Evolutionary conservation across 306 rosid species (phyloP).

Genomic region (Fagus crenata): DNA sequence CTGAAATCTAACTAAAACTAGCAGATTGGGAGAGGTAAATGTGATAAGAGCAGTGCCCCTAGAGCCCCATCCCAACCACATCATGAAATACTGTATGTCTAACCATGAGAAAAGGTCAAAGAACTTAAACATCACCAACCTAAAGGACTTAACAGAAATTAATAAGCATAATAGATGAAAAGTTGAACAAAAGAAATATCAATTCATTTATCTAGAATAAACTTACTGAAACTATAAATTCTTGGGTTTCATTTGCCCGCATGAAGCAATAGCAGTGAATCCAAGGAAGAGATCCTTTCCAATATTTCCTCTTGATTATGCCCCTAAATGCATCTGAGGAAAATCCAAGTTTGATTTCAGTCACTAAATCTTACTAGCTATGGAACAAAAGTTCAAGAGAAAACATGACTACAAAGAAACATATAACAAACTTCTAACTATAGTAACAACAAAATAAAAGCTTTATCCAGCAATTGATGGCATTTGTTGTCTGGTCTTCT

Average conservation of each 20-base stretch:
- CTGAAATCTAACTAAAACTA: background rate
- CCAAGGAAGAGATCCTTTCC: conserved; percentile 83
- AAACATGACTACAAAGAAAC: background rate
- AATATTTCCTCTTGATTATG: conserved; percentile 54
- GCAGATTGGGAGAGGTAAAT: background rate
- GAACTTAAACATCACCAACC: conserved; percentile 8
- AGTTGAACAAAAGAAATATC: background rate
- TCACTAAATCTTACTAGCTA: conserved; percentile 6
- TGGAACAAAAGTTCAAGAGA: background rate
- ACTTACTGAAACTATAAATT: conserved; percentile 69
- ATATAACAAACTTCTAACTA: background rate
- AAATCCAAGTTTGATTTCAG: conserved; percentile 21
- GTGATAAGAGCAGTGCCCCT: conserved; percentile 6
- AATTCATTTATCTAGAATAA: conserved; percentile 6
- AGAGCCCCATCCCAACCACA: conserved; percentile 8
- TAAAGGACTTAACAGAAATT: background rate
- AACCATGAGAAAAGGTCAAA: conserved; percentile 14
- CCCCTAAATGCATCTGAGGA: conserved; percentile 74
- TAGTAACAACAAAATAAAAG: background rate
- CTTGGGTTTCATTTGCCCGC: conserved; percentile 73
- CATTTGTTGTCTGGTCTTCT: background rate
- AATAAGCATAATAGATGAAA: background rate
- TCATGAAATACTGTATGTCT: background rate
- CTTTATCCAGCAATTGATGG: background rate
- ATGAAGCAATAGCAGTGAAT: conserved; percentile 94